Evolutionary conservation across 225 moss, liverwort and hornwort species (phyloP).

Genomic region (Rhytidiadelphus loreus): DNA sequence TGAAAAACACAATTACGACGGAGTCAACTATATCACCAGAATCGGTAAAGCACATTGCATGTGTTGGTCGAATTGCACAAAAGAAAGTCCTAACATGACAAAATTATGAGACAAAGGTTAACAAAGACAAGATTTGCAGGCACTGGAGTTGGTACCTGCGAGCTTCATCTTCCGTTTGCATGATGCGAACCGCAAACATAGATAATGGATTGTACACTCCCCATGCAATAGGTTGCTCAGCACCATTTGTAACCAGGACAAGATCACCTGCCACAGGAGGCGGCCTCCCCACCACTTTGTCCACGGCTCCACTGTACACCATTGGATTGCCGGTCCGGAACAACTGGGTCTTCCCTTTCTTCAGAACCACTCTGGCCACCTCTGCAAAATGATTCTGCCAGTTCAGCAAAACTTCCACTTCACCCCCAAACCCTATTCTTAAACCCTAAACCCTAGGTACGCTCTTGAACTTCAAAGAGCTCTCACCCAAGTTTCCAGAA

Average conservation of each 20-base stretch:
- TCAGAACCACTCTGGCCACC: slow-evolving; percentile 74
- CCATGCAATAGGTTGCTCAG: slow-evolving; percentile 77
- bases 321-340: slow-evolving; percentile 89
- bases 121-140: neutral
- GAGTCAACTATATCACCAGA: neutral
- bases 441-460: neutral
- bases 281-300: slow-evolving; percentile 77
- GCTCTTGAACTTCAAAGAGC: neutral
- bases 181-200: slow-evolving; percentile 85
- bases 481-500: neutral
- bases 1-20: neutral
- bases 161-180: slow-evolving; percentile 84
- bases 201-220: slow-evolving; percentile 80
- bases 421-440: neutral
- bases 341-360: slow-evolving; percentile 78
- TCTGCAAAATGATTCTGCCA: slow-evolving; percentile 11
- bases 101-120: neutral
- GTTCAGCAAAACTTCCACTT: neutral
- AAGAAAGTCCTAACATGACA: neutral
- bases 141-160: slow-evolving; percentile 22
- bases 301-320: slow-evolving; percentile 92
- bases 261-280: slow-evolving; percentile 64
- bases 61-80: neutral
- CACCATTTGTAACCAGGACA: slow-evolving; percentile 66
- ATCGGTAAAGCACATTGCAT: neutral